These are phyloP conservation scores for Hyphochytrium catenoides DNA, from an alignment of 352 stramenopile genomes.

Conservation along the genomic window DNA sequence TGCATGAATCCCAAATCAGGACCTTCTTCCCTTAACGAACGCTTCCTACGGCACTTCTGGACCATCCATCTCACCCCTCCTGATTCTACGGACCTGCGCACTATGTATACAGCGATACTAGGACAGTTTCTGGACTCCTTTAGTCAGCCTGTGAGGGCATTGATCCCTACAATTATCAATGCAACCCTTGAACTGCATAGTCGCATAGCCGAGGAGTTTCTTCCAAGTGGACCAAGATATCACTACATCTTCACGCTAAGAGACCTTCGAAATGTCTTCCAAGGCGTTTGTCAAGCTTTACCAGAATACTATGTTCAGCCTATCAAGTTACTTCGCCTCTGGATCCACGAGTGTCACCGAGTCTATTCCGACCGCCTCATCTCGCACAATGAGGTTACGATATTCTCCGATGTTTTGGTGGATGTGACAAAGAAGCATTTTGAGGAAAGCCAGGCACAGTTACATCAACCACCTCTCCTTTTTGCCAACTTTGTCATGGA, in stretches of 20 bases:
- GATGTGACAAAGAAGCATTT: conserved; percentile 62
- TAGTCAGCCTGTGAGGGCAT: conserved; percentile 43
- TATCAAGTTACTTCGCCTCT: conserved; percentile 44
- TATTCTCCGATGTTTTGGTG: conserved; percentile 48
- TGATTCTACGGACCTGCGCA: conserved; percentile 23
- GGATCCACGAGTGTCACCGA: conserved; percentile 69
- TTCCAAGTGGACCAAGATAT: conserved; percentile 69
- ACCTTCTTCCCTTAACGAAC: conserved; percentile 56
- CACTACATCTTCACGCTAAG: conserved; percentile 79
- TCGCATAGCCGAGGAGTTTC: conserved; percentile 39
- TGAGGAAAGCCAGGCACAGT: conserved; percentile 40
- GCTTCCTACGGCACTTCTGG: conserved; percentile 65
- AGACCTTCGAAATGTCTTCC: conserved; percentile 58
- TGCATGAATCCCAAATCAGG: conserved; percentile 75
- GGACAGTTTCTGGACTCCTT: conserved; percentile 35
- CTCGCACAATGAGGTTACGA: conserved; percentile 28
- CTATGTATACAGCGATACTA: conserved; percentile 38
- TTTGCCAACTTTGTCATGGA: conserved; percentile 43
- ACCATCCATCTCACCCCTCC: conserved; percentile 42
- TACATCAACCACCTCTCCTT: conserved; percentile 37
- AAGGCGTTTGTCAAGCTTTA: conserved; percentile 38
- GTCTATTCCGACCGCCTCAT: conserved; percentile 74
- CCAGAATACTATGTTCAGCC: conserved; percentile 31
- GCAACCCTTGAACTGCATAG: conserved; percentile 56
- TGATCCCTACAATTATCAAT: conserved; percentile 27